Percentiles rank a stretch among this genome's conserved stretches.
Conservation (phyloP, 257 asterid species). For the Scutellaria galericulata region DNA sequence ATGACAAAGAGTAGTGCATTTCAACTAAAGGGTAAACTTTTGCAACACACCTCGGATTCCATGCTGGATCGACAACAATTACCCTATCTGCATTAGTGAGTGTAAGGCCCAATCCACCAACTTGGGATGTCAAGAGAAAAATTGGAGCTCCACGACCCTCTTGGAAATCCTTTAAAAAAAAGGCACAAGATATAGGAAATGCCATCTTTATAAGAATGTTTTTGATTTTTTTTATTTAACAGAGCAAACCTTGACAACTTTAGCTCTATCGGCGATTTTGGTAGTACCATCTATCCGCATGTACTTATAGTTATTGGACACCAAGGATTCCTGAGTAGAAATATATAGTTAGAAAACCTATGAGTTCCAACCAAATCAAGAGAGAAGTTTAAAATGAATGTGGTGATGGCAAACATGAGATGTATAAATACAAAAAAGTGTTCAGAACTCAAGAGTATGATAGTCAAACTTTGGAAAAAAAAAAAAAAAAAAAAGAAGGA, state of each 20-base stretch:
- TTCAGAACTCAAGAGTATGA: too few species aligned
- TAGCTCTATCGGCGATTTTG: conserved; percentile 73
- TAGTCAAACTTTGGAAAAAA: not conserved
- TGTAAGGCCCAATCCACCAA: conserved; percentile 97
- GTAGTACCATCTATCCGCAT: conserved; percentile 93
- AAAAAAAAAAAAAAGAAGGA: not conserved
- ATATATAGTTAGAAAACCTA: conserved; percentile 15
- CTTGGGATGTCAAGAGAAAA: conserved; percentile 92
- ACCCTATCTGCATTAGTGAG: conserved; percentile 97
- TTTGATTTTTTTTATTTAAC: conserved; percentile 11
- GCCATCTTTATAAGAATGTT: not conserved
- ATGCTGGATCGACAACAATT: conserved; percentile 96
- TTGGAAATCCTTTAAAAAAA: conserved; percentile 77
- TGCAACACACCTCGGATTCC: conserved; percentile 87
- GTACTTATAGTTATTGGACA: conserved; percentile 60
- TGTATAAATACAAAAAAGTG: not conserved
- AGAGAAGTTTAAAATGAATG: conserved; percentile 20
- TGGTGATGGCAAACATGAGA: conserved; percentile 14
- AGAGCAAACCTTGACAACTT: conserved; percentile 74
- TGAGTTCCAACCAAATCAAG: conserved; percentile 28
- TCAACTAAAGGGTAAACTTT: conserved; percentile 1
- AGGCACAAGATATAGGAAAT: conserved; percentile 21
- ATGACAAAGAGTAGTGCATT: not conserved
- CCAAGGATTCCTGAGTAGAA: conserved; percentile 63
- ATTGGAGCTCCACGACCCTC: conserved; percentile 80